Percentiles rank a stretch among this genome's conserved stretches.
These are phyloP conservation scores for Chloromonas sp. DNA, from an alignment of 163 green algal genomes.

Conservation along the genomic window DNA sequence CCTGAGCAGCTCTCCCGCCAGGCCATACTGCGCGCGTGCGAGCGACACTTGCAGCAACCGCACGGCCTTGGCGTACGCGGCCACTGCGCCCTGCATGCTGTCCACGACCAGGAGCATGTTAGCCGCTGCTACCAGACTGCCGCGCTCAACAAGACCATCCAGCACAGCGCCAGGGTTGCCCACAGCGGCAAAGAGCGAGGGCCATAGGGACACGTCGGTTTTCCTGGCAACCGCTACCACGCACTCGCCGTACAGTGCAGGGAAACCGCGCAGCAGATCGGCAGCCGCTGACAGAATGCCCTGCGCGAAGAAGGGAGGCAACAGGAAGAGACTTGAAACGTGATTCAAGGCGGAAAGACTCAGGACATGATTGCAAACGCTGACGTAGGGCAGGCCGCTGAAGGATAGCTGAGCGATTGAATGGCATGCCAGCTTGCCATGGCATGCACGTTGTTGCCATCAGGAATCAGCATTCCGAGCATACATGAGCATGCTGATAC, in stretches of 20 bases:
- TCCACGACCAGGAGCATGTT: constrained; percentile 59
- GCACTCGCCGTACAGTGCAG: constrained; percentile 48
- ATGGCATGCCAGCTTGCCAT: too few relatives aligned
- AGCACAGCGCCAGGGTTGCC: constrained; percentile 62
- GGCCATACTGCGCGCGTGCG: neutral
- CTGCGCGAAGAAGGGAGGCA: constrained; percentile 7
- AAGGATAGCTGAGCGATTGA: too few relatives aligned
- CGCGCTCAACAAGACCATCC: constrained; percentile 57
- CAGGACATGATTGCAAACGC: too few relatives aligned
- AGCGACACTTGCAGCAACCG: neutral
- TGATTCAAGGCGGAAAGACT: too few relatives aligned
- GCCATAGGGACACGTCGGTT: constrained; percentile 84
- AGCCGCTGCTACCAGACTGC: constrained; percentile 39
- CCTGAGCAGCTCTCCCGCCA: neutral
- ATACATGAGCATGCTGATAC: too few relatives aligned
- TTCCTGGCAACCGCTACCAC: constrained; percentile 83
- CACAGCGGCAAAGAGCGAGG: constrained; percentile 77
- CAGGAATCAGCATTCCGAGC: too few relatives aligned
- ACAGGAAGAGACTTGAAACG: too few relatives aligned
- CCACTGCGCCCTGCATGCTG: constrained; percentile 1
- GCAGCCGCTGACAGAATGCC: constrained; percentile 39
- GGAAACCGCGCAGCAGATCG: constrained; percentile 47
- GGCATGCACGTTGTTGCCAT: too few relatives aligned
- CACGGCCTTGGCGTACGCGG: neutral
- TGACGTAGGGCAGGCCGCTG: too few relatives aligned